phyloP scores from a whole-genome alignment of 495 filamentous ascomycete species.

The Hypomontagnella submonticulosa region DNA sequence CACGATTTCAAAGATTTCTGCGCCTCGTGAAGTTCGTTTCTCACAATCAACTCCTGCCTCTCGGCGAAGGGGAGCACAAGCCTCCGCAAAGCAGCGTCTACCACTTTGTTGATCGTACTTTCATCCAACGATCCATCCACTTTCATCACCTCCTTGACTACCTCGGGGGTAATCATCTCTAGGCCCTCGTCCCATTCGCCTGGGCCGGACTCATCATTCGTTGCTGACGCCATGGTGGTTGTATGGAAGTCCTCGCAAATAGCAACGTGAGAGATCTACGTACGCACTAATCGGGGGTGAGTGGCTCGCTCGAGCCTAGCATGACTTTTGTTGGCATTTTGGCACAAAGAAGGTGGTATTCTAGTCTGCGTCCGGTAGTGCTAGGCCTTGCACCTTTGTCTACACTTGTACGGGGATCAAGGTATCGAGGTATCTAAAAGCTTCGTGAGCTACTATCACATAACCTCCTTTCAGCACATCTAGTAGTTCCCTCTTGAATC shows the following conservation, averaged over 20 bases:
- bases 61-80: neutral
- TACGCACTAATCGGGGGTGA: neutral
- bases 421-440: neutral
- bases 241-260: neutral
- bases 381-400: constrained; percentile 27
- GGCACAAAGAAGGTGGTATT: constrained; percentile 30
- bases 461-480: constrained; percentile 6
- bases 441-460: neutral
- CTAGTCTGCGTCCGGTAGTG: constrained; percentile 24
- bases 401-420: constrained; percentile 1
- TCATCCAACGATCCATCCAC: too few species aligned
- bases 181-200: too few species aligned
- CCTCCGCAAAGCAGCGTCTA: neutral
- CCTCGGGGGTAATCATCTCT: too few species aligned
- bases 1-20: neutral
- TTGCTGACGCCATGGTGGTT: constrained; percentile 15
- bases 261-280: neutral
- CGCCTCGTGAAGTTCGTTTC: neutral
- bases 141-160: too few species aligned
- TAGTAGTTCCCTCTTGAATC: constrained; percentile 5
- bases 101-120: too few species aligned
- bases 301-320: constrained; percentile 11
- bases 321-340: constrained; percentile 27
- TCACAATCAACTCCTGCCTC: neutral
- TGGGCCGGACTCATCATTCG: too few species aligned